Conservation (phyloP, 2,329 filamentous ascomycete species). For the Lanzia echinophila region DNA sequence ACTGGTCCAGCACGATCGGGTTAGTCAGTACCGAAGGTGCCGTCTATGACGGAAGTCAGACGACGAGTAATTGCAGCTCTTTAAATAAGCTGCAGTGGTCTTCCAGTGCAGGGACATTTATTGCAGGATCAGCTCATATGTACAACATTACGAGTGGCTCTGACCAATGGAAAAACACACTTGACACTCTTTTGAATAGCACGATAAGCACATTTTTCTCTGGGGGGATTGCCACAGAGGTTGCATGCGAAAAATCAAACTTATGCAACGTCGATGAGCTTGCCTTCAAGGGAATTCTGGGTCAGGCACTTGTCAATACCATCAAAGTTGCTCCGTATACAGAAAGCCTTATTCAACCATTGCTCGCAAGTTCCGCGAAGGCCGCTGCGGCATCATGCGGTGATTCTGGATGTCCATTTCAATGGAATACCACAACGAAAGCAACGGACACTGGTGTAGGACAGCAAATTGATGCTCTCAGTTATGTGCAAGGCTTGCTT, state of each 20-base stretch:
- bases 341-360: conserved; percentile 46
- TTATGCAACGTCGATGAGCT: conserved; percentile 66
- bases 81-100: conserved; percentile 59
- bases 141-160: conserved; percentile 44
- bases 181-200: conserved; percentile 49
- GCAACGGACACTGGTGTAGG: conserved; percentile 24
- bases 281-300: conserved; percentile 65
- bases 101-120: conserved; percentile 56
- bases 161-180: conserved; percentile 44
- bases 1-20: conserved; percentile 50
- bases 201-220: conserved; percentile 47
- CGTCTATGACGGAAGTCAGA: conserved; percentile 58
- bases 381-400: conserved; percentile 58
- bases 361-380: conserved; percentile 49
- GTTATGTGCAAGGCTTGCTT: conserved; percentile 40
- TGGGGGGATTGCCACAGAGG: conserved; percentile 55
- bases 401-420: conserved; percentile 57
- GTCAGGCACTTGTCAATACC: conserved; percentile 56
- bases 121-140: conserved; percentile 60
- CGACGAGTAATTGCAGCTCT: conserved; percentile 48
- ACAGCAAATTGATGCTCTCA: conserved; percentile 51
- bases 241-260: conserved; percentile 53
- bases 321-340: conserved; percentile 58
- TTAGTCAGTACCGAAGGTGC: conserved; percentile 55
- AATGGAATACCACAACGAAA: conserved; percentile 52